phyloP scores from a whole-genome alignment of 768 basidiomycete genomes.

The Vararia minispora region DNA sequence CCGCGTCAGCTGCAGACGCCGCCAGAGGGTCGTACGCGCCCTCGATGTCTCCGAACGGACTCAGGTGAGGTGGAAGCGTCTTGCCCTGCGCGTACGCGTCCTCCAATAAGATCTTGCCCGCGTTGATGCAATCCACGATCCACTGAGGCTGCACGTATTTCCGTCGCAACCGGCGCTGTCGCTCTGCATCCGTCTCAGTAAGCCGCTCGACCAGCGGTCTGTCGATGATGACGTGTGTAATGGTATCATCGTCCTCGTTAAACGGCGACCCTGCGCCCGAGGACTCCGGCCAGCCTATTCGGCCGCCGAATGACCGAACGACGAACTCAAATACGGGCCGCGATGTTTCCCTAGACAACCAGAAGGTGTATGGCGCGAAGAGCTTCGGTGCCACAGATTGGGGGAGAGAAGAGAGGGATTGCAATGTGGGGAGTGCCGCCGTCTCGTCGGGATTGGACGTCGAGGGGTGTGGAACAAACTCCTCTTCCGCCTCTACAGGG shows the following conservation, averaged over 20 bases:
- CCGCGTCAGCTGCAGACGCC: constrained; percentile 23
- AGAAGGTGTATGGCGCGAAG: constrained; percentile 84
- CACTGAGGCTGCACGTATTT: constrained; percentile 96
- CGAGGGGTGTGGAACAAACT: constrained; percentile 56
- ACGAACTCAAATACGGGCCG: constrained; percentile 91
- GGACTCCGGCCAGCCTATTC: constrained; percentile 79
- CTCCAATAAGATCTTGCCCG: constrained; percentile 71
- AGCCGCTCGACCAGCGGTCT: constrained; percentile 49
- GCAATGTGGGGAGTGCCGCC: constrained; percentile 53
- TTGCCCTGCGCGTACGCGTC: constrained; percentile 80
- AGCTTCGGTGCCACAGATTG: constrained; percentile 47
- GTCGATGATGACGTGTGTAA: constrained; percentile 95
- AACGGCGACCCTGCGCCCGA: constrained; percentile 76
- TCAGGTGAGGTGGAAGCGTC: constrained; percentile 86
- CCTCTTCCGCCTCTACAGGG: constrained; percentile 33
- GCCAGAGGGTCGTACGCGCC: constrained; percentile 65
- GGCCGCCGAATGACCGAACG: constrained; percentile 84
- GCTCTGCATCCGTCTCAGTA: constrained; percentile 44
- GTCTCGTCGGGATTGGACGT: constrained; percentile 33
- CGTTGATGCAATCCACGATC: constrained; percentile 94
- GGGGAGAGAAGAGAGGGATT: constrained; percentile 49
- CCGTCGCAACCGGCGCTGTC: constrained; percentile 51
- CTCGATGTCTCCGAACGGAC: constrained; percentile 81
- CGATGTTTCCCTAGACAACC: constrained; percentile 87
- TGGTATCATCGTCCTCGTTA: constrained; percentile 64